Percentiles rank a stretch among this genome's conserved stretches.
Evolutionary conservation across 2,329 filamentous ascomycete species (phyloP).

Genomic region (Phoma sp.): DNA sequence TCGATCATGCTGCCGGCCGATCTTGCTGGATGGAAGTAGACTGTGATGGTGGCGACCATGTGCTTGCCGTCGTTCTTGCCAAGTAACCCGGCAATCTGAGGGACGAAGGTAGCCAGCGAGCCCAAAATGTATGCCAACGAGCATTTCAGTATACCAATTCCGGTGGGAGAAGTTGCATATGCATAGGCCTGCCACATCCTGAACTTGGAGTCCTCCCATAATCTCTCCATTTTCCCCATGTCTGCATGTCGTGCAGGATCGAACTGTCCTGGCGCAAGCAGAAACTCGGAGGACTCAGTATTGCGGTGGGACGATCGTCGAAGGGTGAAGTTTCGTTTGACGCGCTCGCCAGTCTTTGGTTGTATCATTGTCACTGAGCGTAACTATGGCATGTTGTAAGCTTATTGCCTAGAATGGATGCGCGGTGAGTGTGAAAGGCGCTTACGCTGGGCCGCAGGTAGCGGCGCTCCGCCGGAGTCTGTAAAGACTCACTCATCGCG

Average conservation of each 20-base stretch:
- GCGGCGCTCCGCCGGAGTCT: slow-evolving; percentile 44
- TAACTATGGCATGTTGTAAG: slow-evolving; percentile 58
- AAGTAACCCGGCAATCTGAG: slow-evolving; percentile 72
- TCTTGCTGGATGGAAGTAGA: slow-evolving; percentile 91
- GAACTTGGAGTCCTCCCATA: slow-evolving; percentile 47
- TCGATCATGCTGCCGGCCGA: slow-evolving; percentile 90
- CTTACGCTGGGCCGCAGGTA: slow-evolving; percentile 47
- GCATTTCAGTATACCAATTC: slow-evolving; percentile 86
- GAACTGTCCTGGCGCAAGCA: slow-evolving; percentile 41
- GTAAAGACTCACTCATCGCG: slow-evolving; percentile 40
- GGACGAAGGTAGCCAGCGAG: slow-evolving; percentile 83
- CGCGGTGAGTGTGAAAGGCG: slow-evolving; percentile 7
- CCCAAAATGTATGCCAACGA: slow-evolving; percentile 87
- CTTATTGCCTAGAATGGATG: not conserved
- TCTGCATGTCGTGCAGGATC: slow-evolving; percentile 39
- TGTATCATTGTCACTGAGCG: slow-evolving; percentile 87
- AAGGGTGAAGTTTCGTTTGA: slow-evolving; percentile 79
- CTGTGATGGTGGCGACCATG: slow-evolving; percentile 89
- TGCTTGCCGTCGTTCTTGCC: slow-evolving; percentile 91
- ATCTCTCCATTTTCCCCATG: slow-evolving; percentile 39
- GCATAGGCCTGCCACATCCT: slow-evolving; percentile 51
- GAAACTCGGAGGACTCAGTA: slow-evolving; percentile 52
- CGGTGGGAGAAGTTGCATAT: slow-evolving; percentile 74
- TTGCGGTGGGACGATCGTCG: slow-evolving; percentile 56
- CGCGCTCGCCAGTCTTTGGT: slow-evolving; percentile 82